Conservation (phyloP, 208 protist species). For the Vickermania ingenoplastis region DNA sequence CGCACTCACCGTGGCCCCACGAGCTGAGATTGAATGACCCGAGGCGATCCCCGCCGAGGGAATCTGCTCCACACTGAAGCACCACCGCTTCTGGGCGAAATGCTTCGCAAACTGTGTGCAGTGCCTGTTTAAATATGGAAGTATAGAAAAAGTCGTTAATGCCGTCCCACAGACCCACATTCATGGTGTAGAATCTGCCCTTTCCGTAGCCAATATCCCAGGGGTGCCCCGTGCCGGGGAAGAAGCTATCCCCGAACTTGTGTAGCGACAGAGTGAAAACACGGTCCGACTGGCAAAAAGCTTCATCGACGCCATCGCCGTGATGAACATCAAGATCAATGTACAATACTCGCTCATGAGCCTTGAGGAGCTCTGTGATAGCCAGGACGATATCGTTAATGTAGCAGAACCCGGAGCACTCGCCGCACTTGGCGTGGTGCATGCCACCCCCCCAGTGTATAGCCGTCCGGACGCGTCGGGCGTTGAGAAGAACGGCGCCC, state of each 20-base stretch:
- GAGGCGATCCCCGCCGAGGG: constrained; percentile 95
- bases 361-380: constrained; percentile 99
- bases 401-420: constrained; percentile 99
- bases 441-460: constrained; percentile 99
- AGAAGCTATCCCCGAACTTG: constrained; percentile 98
- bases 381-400: constrained; percentile 99
- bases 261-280: constrained; percentile 99
- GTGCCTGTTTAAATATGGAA: constrained; percentile 64
- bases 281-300: constrained; percentile 98
- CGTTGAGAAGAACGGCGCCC: constrained; percentile 80
- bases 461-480: constrained; percentile 69
- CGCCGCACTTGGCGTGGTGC: constrained; percentile 96
- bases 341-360: constrained; percentile 96
- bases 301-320: constrained; percentile 99
- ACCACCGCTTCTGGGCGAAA: constrained; percentile 94
- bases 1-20: constrained; percentile 91
- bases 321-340: constrained; percentile 99
- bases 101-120: constrained; percentile 32
- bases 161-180: constrained; percentile 82
- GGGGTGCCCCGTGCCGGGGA: constrained; percentile 95
- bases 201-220: constrained; percentile 71
- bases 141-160: constrained; percentile 88
- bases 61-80: constrained; percentile 99
- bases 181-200: constrained; percentile 82
- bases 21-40: constrained; percentile 91